A percentile compares a stretch with the other conserved stretches of the same genome.
Evolutionary conservation across 345 rosid genomes (phyloP).

Genomic region (Arabidopsis suecica): DNA sequence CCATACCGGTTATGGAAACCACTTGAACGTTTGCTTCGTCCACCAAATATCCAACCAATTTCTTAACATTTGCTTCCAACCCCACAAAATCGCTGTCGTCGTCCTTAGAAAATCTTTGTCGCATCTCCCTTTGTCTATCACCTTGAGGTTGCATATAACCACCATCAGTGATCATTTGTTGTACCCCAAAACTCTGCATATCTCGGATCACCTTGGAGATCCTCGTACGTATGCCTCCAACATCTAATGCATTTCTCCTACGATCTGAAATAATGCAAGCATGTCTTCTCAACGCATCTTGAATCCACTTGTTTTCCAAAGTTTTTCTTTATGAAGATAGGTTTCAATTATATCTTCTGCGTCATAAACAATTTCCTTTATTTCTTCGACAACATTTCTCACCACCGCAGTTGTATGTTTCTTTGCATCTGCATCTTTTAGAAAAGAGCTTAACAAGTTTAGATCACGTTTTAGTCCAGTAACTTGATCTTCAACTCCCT

Average conservation of each 20-base stretch:
- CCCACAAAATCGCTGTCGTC: neutral
- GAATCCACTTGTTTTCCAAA: neutral
- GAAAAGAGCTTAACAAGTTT: neutral
- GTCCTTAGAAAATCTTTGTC: neutral
- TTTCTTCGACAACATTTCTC: neutral
- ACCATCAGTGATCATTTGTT: neutral
- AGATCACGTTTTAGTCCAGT: neutral
- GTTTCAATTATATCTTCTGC: slow-evolving; percentile 39
- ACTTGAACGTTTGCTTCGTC: neutral
- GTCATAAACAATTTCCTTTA: slow-evolving; percentile 35
- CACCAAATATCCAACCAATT: neutral
- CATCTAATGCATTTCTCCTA: neutral
- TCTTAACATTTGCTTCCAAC: neutral
- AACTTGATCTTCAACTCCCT: neutral
- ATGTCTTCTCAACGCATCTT: neutral
- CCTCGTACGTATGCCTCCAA: slow-evolving; percentile 24
- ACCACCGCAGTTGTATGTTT: neutral
- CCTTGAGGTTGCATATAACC: neutral
- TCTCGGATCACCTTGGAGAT: slow-evolving; percentile 29
- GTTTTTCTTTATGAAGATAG: slow-evolving; percentile 12
- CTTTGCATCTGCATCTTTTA: slow-evolving; percentile 12
- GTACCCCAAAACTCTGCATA: neutral
- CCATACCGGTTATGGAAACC: neutral
- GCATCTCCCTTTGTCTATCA: neutral
- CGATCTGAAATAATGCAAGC: neutral